Base-by-base conservation (phyloP, 2,329 filamentous ascomycete species). In the Colletotrichum incanum region DNA sequence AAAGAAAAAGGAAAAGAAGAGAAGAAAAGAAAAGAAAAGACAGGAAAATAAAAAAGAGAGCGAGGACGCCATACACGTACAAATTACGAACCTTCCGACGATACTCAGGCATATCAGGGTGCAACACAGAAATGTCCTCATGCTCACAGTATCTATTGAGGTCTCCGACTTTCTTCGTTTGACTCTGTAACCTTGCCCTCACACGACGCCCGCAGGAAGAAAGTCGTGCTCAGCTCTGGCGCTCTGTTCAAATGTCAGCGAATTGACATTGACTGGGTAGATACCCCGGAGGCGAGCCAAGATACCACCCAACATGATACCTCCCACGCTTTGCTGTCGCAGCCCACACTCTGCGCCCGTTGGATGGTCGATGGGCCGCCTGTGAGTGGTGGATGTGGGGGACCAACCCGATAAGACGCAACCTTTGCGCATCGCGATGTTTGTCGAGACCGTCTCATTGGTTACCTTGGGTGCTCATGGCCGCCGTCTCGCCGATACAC, bases 341-440 rank as follows among this genome's bases (percentile, higher is more conserved):
- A 55, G 60, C 60, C 60, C 54, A 54, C 45, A n/a, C 50, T 64
- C 14, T 59, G 52, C 70, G 66, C 70, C 70, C 69, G 69, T 56
- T 45, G 37, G 56, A 47, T 64, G 58, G 49, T 28, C 28, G 20
- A 34, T 28, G n/a, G n/a, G 43, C 45, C 20, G 59, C 65, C 58
- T 61, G 65, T 63, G 58, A 72, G 64, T 69, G 68, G 58, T 63
- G 65, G 37, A 47, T 54, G 70, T 70, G 65, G 70, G 70, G 70
- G 65, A n/a, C 39, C 28, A 26, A 8, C 59, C 45, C 64, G 70
- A 72, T 72, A 72, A 70, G 65, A 39, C 55, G 41, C 39, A 31
- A 31, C 63, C 34, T 49, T 18, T 28, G 26, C 20, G 14, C 63
- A 20, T 41, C 54, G 16, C 34, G 16, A 37, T 8, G n/a, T 12